phyloP scores from a whole-genome alignment of 306 rosid species.

The Dalbergia cultrata region DNA sequence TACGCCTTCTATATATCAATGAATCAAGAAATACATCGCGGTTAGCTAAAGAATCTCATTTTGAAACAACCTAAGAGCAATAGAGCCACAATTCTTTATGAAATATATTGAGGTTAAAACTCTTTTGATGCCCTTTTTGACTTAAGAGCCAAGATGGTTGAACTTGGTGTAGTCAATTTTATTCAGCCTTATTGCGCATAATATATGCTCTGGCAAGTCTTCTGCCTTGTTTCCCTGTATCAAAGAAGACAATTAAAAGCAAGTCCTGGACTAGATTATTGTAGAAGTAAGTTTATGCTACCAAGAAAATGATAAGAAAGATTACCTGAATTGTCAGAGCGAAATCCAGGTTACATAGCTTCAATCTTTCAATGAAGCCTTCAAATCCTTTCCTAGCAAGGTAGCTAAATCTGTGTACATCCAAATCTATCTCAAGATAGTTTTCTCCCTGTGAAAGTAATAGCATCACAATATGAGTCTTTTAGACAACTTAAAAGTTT shows the following conservation, averaged over 20 bases:
- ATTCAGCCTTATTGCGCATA: constrained; percentile 80
- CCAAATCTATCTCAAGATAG: constrained; percentile 95
- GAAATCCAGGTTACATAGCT: constrained; percentile 75
- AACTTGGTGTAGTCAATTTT: constrained; percentile 68
- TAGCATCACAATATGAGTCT: constrained; percentile 24
- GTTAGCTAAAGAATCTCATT: constrained; percentile 31
- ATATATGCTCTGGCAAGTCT: constrained; percentile 84
- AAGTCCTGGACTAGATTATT: not conserved
- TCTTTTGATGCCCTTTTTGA: constrained; percentile 24
- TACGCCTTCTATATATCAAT: constrained; percentile 8
- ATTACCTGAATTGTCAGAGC: constrained; percentile 96
- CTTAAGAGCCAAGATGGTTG: constrained; percentile 59
- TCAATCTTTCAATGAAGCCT: constrained; percentile 80
- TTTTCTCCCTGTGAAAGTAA: constrained; percentile 82
- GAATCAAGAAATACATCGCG: constrained; percentile 36
- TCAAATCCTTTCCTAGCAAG: constrained; percentile 94
- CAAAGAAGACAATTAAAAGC: constrained; percentile 17
- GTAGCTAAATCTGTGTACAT: constrained; percentile 92
- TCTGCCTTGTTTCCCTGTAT: constrained; percentile 85
- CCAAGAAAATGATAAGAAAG: constrained; percentile 6
- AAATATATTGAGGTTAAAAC: constrained; percentile 34
- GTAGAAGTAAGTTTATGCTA: constrained; percentile 28
- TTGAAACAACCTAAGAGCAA: constrained; percentile 36
- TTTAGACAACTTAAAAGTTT: constrained; percentile 14
- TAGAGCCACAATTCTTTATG: constrained; percentile 5